These are phyloP conservation scores for Hura crepitans DNA, from an alignment of 441 rosid genomes.

Conservation along the genomic window DNA sequence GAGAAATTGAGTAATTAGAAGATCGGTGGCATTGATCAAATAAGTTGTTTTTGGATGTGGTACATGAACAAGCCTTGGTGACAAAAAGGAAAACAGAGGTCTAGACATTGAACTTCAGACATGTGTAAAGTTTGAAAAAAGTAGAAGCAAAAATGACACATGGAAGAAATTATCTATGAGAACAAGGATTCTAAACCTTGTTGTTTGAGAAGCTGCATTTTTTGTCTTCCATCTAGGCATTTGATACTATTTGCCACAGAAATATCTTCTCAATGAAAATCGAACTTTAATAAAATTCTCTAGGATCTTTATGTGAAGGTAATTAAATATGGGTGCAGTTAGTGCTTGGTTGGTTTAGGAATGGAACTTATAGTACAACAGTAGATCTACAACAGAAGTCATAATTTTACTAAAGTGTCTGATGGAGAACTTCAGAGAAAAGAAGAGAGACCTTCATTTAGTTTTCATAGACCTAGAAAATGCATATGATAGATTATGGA, in stretches of 20 bases:
- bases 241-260: background rate
- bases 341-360: background rate
- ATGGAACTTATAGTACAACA: background rate
- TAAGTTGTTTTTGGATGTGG: background rate
- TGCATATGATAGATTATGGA: too few relatives aligned
- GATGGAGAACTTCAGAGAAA: too few relatives aligned
- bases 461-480: too few relatives aligned
- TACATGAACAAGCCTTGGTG: background rate
- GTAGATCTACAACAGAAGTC: too few relatives aligned
- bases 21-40: background rate
- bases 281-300: background rate
- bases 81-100: background rate
- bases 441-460: too few relatives aligned
- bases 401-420: too few relatives aligned
- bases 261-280: background rate
- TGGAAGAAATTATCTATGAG: background rate
- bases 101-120: background rate
- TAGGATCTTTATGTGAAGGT: background rate
- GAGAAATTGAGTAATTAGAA: background rate
- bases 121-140: background rate
- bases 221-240: background rate
- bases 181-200: background rate
- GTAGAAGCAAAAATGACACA: background rate
- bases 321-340: background rate
- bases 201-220: background rate